These are phyloP conservation scores for Carex cristatella DNA, from an alignment of 176 grass and related monocot genomes.

Conservation along the genomic window DNA sequence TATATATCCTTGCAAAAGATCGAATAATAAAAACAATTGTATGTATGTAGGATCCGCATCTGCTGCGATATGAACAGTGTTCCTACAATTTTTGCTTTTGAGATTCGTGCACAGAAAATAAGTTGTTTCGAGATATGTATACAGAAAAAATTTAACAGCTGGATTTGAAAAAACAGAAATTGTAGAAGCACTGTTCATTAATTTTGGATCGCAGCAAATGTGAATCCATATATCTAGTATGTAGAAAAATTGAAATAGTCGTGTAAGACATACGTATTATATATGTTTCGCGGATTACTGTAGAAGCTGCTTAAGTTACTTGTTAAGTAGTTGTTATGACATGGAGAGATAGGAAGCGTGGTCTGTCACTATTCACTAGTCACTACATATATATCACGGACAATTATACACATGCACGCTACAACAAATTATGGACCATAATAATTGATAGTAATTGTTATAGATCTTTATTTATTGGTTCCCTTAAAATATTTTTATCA, in stretches of 20 bases:
- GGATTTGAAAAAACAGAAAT: too few relatives aligned
- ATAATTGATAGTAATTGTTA: not conserved
- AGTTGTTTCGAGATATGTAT: too few relatives aligned
- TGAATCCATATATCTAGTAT: not conserved
- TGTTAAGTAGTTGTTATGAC: not conserved
- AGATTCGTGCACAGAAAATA: too few relatives aligned
- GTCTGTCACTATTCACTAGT: not conserved
- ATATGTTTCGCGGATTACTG: not conserved
- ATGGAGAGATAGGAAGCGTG: not conserved
- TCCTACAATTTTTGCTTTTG: too few relatives aligned
- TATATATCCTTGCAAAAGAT: not conserved
- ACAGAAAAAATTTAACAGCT: too few relatives aligned
- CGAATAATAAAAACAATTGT: not conserved
- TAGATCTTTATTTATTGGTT: not conserved
- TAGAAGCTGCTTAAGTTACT: not conserved
- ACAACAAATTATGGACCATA: not conserved
- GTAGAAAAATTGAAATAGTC: not conserved
- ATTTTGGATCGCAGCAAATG: too few relatives aligned
- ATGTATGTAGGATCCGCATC: too few relatives aligned
- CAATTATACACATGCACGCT: not conserved
- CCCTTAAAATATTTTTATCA: not conserved
- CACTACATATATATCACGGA: too few relatives aligned
- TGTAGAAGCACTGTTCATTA: too few relatives aligned
- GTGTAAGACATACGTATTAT: conserved; percentile 20
- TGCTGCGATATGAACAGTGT: too few relatives aligned